Percentiles rank a stretch among this genome's conserved stretches.
Evolutionary conservation across 805 yeast genomes (phyloP).

Genomic region (Blastobotrys chiropterorum): DNA sequence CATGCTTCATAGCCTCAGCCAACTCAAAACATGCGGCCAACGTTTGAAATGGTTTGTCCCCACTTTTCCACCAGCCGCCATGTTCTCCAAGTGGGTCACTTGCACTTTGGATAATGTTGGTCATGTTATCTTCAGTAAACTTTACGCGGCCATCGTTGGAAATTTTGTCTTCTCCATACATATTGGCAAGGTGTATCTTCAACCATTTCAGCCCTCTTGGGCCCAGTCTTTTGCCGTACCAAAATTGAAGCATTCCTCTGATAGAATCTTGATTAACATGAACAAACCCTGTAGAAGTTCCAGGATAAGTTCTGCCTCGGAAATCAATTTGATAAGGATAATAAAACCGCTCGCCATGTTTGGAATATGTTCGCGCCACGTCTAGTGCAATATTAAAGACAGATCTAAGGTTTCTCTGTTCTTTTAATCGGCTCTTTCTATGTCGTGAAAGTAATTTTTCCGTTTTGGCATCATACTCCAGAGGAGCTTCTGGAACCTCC

Average conservation of each 20-base stretch:
- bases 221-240: slow-evolving; percentile 54
- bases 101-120: slow-evolving; percentile 41
- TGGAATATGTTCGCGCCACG: slow-evolving; percentile 79
- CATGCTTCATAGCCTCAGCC: slow-evolving; percentile 39
- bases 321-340: slow-evolving; percentile 60
- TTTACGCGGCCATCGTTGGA: slow-evolving; percentile 44
- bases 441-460: not conserved
- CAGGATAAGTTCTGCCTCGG: slow-evolving; percentile 58
- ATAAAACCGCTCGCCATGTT: slow-evolving; percentile 45
- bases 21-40: slow-evolving; percentile 51
- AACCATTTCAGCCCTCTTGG: slow-evolving; percentile 49
- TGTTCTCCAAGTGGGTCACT: slow-evolving; percentile 35
- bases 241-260: slow-evolving; percentile 49
- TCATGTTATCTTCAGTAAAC: slow-evolving; percentile 43
- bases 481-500: slow-evolving; percentile 53
- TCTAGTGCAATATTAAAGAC: slow-evolving; percentile 40
- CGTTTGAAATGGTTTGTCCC: slow-evolving; percentile 58
- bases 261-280: slow-evolving; percentile 56
- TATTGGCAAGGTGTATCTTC: slow-evolving; percentile 54
- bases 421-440: not conserved
- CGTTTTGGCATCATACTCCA: slow-evolving; percentile 34
- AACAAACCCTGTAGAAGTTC: slow-evolving; percentile 48
- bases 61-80: slow-evolving; percentile 39
- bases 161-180: slow-evolving; percentile 51
- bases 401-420: slow-evolving; percentile 2